Base-by-base conservation (phyloP, 2,329 filamentous ascomycete genomes). In the Diplodia corticola region DNA sequence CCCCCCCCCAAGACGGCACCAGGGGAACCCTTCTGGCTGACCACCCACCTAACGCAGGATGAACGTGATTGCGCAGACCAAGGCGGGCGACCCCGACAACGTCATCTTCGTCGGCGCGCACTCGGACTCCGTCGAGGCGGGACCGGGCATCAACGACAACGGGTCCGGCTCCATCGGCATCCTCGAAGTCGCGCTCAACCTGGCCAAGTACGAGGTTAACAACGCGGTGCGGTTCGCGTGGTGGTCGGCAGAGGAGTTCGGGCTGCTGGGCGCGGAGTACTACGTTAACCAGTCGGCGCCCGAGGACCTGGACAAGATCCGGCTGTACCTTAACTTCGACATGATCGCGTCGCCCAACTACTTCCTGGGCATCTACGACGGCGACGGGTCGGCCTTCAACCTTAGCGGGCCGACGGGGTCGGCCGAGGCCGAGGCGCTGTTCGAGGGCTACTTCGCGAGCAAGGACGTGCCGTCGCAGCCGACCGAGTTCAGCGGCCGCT, bases 81-180 rank as follows among this genome's bases (percentile, higher is more conserved):
- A 82, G 68, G 77, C 76, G 12, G 87, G 87, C 50, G 84, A 89
- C 73, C 82, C 84, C n/a, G 76, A 86, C 69, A 87, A 88, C 71
- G 80, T 85, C 37, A 79, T 89, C 53, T 82, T 85, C 59, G 75
- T 89, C 15, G 86, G 86, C 53, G 86, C 82, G 2, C 87, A 89
- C 75, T 83, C 82, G n/a, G 87, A 89, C 76, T 86, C 84, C 6
- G 87, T 89, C 20, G 80, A 81, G 28, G 83, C 81, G 4, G 87
- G 87, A 0, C 87, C 87, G 1, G 90, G 90, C 22, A 92, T 93
- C 82, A 93, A 93, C 75, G 90, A 93, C 71, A 89, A 93, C 72
- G 90, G 90, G 51, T 89, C 88, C 3, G 90, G 90, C 64, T 87
- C 84, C 37, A 83, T 87, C 68, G 83, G 82, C 26, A 80, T 88